These are phyloP conservation scores for Globisporangium canariense DNA, from an alignment of 352 stramenopile species.

Conservation along the genomic window DNA sequence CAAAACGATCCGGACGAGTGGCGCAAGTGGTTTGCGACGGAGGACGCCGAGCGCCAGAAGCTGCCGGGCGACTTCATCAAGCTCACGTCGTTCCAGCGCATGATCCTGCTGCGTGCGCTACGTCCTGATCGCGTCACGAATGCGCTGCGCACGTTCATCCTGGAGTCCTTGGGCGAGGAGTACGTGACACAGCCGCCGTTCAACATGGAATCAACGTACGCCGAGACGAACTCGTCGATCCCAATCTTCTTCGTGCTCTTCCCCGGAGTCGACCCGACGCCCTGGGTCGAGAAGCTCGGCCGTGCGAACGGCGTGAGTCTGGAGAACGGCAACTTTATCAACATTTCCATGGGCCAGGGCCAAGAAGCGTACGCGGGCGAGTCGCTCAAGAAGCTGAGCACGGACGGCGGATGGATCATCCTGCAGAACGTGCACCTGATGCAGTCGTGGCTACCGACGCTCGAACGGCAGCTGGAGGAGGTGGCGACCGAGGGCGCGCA, in stretches of 20 bases:
- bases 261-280: conserved; percentile 92
- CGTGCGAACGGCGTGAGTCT: conserved; percentile 83
- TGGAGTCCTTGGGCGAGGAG: conserved; percentile 86
- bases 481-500: conserved; percentile 87
- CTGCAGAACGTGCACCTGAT: conserved; percentile 96
- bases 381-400: conserved; percentile 88
- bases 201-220: conserved; percentile 90
- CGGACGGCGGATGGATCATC: conserved; percentile 94
- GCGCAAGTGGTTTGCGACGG: conserved; percentile 94
- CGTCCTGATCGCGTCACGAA: conserved; percentile 94
- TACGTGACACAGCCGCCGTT: conserved; percentile 91
- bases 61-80: conserved; percentile 92
- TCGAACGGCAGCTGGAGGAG: conserved; percentile 93
- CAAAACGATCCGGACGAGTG: conserved; percentile 97
- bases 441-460: conserved; percentile 92
- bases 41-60: conserved; percentile 93
- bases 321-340: conserved; percentile 95
- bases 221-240: conserved; percentile 89
- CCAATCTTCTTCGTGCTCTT: conserved; percentile 96
- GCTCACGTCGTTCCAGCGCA: conserved; percentile 72
- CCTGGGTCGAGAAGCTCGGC: conserved; percentile 93
- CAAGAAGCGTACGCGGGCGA: conserved; percentile 93
- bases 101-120: conserved; percentile 91
- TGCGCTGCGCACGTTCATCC: conserved; percentile 89
- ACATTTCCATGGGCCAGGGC: conserved; percentile 92